These are phyloP conservation scores for Paragyromitra xinjiangensis DNA, from an alignment of 495 filamentous ascomycete genomes.

Conservation along the genomic window DNA sequence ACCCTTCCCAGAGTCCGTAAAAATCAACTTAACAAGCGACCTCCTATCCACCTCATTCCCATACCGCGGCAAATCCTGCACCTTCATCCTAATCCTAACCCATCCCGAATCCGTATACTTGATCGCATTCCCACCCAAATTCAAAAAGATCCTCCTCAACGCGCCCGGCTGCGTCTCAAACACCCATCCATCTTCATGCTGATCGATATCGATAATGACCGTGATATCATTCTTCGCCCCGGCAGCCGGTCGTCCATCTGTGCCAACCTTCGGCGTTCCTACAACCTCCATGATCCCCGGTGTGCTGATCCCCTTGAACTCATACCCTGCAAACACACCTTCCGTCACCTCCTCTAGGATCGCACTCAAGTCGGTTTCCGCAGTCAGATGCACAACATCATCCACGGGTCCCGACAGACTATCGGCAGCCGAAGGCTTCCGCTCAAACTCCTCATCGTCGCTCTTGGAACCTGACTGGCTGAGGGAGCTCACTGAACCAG, in stretches of 20 bases:
- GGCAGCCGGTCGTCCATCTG: slow-evolving; percentile 17
- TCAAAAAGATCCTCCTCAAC: slow-evolving; percentile 79
- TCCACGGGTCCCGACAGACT: slow-evolving; percentile 5
- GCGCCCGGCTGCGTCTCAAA: slow-evolving; percentile 77
- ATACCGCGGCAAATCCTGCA: slow-evolving; percentile 58
- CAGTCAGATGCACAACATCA: slow-evolving; percentile 54
- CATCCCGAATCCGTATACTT: slow-evolving; percentile 77
- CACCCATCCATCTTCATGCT: slow-evolving; percentile 64
- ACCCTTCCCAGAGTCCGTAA: slow-evolving; percentile 73
- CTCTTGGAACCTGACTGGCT: slow-evolving; percentile 9
- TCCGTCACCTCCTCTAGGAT: slow-evolving; percentile 70
- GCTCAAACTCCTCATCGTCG: slow-evolving; percentile 19
- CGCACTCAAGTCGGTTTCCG: slow-evolving; percentile 61
- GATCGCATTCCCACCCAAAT: slow-evolving; percentile 81
- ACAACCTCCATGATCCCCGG: slow-evolving; percentile 56
- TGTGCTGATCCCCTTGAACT: slow-evolving; percentile 55
- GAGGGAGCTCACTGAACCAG: slow-evolving; percentile 19
- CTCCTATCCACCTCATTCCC: slow-evolving; percentile 49
- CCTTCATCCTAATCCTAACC: slow-evolving; percentile 69
- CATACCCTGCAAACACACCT: slow-evolving; percentile 66
- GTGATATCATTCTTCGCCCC: slow-evolving; percentile 61
- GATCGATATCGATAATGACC: slow-evolving; percentile 72
- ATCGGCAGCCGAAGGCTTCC: slow-evolving; percentile 39
- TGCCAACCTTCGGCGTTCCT: slow-evolving; percentile 37
- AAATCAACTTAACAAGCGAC: slow-evolving; percentile 62